A percentile compares a stretch with the other conserved stretches of the same genome.
Evolutionary conservation across 2,329 filamentous ascomycete species (phyloP).

Genomic region (Exserohilum turcica): DNA sequence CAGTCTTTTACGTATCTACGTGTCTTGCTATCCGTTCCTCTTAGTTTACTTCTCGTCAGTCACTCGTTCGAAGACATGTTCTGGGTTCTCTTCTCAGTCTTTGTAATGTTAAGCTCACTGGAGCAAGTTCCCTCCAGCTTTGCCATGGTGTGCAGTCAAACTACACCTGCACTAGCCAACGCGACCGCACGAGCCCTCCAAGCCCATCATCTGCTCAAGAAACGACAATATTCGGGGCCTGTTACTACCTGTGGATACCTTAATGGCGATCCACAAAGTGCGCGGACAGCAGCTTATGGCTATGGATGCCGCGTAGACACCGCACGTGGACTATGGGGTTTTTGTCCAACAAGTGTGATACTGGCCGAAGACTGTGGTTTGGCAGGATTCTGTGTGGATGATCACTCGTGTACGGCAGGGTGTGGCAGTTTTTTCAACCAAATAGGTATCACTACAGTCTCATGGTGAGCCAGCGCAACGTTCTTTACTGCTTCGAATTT

Average conservation of each 20-base stretch:
- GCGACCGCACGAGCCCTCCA: neutral
- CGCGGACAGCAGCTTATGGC: slow-evolving; percentile 7
- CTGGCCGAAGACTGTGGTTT: slow-evolving; percentile 18
- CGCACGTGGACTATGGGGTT: slow-evolving; percentile 23
- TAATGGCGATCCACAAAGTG: slow-evolving; percentile 12
- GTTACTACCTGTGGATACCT: slow-evolving; percentile 20
- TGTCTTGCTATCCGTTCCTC: neutral
- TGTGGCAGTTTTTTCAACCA: slow-evolving; percentile 19
- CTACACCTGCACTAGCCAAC: neutral
- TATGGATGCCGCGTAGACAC: slow-evolving; percentile 21
- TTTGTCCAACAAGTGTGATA: slow-evolving; percentile 19
- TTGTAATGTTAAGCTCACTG: slow-evolving; percentile 4
- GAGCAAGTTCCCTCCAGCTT: neutral
- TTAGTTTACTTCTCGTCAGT: neutral
- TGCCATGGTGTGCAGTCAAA: neutral
- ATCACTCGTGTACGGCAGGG: slow-evolving; percentile 17
- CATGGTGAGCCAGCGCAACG: slow-evolving; percentile 13
- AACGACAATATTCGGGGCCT: slow-evolving; percentile 6
- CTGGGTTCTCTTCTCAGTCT: neutral
- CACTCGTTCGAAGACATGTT: neutral
- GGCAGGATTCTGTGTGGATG: slow-evolving; percentile 21
- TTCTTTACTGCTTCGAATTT: neutral
- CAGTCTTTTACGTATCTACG: neutral
- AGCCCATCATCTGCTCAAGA: neutral
- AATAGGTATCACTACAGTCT: slow-evolving; percentile 16